Base-by-base conservation (phyloP, 1,284 basidiomycete genomes). In the Marasmius oreades region DNA sequence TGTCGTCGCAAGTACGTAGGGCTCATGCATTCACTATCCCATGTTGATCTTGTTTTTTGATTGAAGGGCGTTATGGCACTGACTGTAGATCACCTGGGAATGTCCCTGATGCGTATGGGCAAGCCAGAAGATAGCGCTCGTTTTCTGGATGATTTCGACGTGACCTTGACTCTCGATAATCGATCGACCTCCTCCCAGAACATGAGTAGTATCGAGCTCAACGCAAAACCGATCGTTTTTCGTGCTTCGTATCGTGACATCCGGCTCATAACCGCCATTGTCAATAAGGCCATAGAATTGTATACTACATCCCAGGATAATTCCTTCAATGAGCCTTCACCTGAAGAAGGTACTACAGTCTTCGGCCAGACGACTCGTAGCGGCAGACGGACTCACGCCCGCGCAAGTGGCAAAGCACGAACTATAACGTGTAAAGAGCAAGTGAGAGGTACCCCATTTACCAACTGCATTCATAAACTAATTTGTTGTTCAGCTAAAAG, bases 81-180 rank as follows among this genome's bases (percentile, higher is more conserved):
- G 60, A 93, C 85, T 55, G 77, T 99, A 39, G 86, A 83, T 57
- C 83, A 83, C 53, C 79, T 98, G 10, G 97, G 96, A 43, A 98
- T 99, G 95, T 98, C 95, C 16, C 80, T 99, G 44, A 86, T 89
- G 60, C 81, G 81, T 24, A 99, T 99, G 95, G 92, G 92, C 62
- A 82, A 83, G 60, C 79, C 84, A 42, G 78, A 86, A 2, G 96
- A 99, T 61, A 87, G 84, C 43, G 89, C 96, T 45, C 86, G 93
- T 39, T 94, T 99, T 74, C 77, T 99, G 62, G 97, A 99, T 70
- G 92, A 98, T 61, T 79, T 98, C 51, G 93, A 97, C 69, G 66
- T 98, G 50, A 92, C 93, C 0, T 77, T 98, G 46, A 90, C 94
- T 7, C 76, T 97, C 61, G 95, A 98, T 70, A 93, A 80, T 59